A percentile compares a stretch with the other conserved stretches of the same genome.
These are phyloP conservation scores for Bombardia bombarda DNA, from an alignment of 495 filamentous ascomycete species.

Conservation along the genomic window DNA sequence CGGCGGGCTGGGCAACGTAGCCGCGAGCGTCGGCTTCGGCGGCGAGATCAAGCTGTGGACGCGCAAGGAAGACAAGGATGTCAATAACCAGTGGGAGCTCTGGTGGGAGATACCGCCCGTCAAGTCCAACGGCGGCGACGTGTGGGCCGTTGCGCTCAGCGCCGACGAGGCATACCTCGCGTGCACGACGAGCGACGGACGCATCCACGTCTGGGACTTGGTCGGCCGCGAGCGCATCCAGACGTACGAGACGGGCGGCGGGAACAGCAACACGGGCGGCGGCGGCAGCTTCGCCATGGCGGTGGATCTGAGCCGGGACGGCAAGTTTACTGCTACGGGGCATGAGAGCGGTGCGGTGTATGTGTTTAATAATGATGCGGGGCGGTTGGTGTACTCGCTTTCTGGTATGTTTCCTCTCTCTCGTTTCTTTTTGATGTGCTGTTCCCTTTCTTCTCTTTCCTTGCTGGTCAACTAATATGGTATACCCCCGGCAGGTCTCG, in stretches of 20 bases:
- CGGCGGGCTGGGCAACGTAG: constrained; percentile 50
- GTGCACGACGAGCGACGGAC: constrained; percentile 72
- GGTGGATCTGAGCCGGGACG: constrained; percentile 71
- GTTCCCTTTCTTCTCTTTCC: too few relatives aligned
- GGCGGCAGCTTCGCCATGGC: constrained; percentile 66
- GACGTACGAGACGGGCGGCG: constrained; percentile 76
- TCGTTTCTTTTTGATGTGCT: neutral
- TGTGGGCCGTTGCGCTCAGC: constrained; percentile 83
- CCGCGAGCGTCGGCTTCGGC: constrained; percentile 78
- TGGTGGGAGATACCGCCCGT: constrained; percentile 24
- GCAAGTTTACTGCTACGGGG: constrained; percentile 78
- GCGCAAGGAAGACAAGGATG: constrained; percentile 17
- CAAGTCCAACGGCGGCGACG: constrained; percentile 51
- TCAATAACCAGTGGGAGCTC: constrained; percentile 29
- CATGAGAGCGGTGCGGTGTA: constrained; percentile 93
- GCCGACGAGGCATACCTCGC: constrained; percentile 75
- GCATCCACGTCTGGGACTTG: constrained; percentile 83
- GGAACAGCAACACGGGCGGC: too few relatives aligned
- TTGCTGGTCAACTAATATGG: neutral
- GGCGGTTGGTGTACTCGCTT: constrained; percentile 76
- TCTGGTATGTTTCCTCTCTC: constrained; percentile 48
- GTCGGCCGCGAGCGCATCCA: constrained; percentile 40
- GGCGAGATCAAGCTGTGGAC: constrained; percentile 80
- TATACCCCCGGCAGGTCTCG: constrained; percentile 50
- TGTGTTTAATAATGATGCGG: constrained; percentile 86